phyloP scores from a whole-genome alignment of 331 rosid genomes.

The Pyrus hybrid region DNA sequence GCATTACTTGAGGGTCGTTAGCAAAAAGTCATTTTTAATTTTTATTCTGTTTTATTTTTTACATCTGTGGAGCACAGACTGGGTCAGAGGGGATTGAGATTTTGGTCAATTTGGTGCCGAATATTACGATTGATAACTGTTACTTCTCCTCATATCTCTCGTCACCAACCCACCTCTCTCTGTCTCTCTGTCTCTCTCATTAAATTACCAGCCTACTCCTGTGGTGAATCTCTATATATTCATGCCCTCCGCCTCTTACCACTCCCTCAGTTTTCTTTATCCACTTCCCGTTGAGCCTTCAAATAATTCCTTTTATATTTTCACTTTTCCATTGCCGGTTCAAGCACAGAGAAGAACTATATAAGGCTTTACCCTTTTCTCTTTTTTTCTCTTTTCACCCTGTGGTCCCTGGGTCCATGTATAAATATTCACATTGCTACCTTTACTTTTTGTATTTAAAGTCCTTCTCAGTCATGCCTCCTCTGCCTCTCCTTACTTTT shows the following conservation, averaged over 20 bases:
- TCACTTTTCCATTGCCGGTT: background rate
- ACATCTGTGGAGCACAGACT: conserved; percentile 29
- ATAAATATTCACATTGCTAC: background rate
- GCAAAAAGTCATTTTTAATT: background rate
- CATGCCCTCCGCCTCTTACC: conserved; percentile 17
- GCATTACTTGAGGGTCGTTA: too few species aligned
- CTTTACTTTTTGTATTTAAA: too few species aligned
- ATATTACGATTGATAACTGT: conserved; percentile 62
- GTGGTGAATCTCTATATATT: conserved; percentile 25
- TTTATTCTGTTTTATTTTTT: conserved; percentile 24
- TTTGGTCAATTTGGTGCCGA: conserved; percentile 43
- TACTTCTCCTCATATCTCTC: too few species aligned
- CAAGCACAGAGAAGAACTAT: background rate
- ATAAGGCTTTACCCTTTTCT: too few species aligned
- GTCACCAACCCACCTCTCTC: background rate
- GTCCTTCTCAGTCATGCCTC: too few species aligned
- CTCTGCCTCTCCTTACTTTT: background rate
- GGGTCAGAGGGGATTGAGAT: conserved; percentile 28
- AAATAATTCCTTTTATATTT: background rate
- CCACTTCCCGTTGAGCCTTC: background rate
- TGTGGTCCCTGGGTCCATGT: conserved; percentile 4
- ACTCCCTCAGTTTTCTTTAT: conserved; percentile 16
- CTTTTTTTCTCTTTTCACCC: background rate
- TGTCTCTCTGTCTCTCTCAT: conserved; percentile 3
- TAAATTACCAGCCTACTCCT: background rate